A percentile compares a stretch with the other conserved stretches of the same genome.
phyloP scores from a whole-genome alignment of 2,329 filamentous ascomycete genomes.

The Trichoderma sp. region DNA sequence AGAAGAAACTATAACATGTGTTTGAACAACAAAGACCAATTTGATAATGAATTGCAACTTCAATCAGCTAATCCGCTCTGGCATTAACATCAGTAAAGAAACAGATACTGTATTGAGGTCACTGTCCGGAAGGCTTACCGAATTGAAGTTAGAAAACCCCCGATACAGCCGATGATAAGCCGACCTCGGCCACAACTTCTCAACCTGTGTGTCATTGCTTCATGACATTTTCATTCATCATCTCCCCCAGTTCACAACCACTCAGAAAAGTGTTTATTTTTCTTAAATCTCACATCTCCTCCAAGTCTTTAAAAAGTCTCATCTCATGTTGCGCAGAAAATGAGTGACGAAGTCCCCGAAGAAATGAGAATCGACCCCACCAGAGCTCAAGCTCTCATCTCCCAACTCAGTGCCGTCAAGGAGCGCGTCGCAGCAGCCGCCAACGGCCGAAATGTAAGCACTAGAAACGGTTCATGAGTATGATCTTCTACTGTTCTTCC shows the following conservation, averaged over 20 bases:
- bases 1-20: background rate
- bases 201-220: background rate
- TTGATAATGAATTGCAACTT: background rate
- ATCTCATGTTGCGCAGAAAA: conserved; percentile 28
- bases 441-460: conserved; percentile 55
- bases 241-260: background rate
- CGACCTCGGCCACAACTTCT: conserved; percentile 26
- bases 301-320: background rate
- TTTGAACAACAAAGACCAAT: background rate
- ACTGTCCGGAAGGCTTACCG: background rate
- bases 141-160: background rate
- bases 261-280: background rate
- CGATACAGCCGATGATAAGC: conserved; percentile 38
- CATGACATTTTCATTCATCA: background rate
- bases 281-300: background rate
- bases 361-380: conserved; percentile 64
- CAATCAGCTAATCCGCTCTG: background rate
- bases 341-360: conserved; percentile 42
- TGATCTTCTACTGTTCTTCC: background rate
- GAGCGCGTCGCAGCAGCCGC: conserved; percentile 58
- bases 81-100: background rate
- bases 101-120: background rate
- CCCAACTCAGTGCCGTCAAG: conserved; percentile 62
- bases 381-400: conserved; percentile 62
- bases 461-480: background rate